A percentile compares a stretch with the other conserved stretches of the same genome.
Conservation (phyloP, 2,329 filamentous ascomycete species). For the Magnaporthiopsis poae region DNA sequence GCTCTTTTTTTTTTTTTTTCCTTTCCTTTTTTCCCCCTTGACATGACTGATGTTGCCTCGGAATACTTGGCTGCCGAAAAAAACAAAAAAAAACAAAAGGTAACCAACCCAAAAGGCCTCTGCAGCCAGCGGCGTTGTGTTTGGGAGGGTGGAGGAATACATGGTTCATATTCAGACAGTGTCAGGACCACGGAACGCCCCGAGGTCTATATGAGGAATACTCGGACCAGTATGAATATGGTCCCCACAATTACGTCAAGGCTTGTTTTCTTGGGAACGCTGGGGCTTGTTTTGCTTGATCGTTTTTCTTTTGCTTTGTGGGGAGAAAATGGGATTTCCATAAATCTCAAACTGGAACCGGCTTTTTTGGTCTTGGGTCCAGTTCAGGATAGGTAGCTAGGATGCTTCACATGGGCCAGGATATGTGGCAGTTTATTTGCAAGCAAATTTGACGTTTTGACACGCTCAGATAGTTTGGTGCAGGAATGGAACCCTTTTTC, state of each 20-base stretch:
- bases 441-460: not conserved
- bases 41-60: not conserved
- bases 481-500: too few relatives aligned
- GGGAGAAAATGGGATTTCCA: too few relatives aligned
- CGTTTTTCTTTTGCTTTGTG: too few relatives aligned
- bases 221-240: not conserved
- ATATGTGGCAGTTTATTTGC: too few relatives aligned
- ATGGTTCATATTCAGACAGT: not conserved
- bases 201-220: not conserved
- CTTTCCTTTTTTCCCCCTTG: not conserved
- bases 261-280: not conserved
- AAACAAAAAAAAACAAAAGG: not conserved
- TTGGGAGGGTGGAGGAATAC: not conserved
- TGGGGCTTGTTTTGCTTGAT: too few relatives aligned
- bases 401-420: too few relatives aligned
- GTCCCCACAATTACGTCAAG: not conserved
- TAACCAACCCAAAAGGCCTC: not conserved
- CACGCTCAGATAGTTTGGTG: not conserved
- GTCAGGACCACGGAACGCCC: not conserved
- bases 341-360: too few relatives aligned
- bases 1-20: not conserved
- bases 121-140: not conserved
- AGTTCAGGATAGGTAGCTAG: too few relatives aligned
- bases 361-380: too few relatives aligned
- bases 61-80: not conserved